Evolutionary conservation across 352 stramenopile genomes (phyloP).

Genomic region (Phytophthora pluvialis): DNA sequence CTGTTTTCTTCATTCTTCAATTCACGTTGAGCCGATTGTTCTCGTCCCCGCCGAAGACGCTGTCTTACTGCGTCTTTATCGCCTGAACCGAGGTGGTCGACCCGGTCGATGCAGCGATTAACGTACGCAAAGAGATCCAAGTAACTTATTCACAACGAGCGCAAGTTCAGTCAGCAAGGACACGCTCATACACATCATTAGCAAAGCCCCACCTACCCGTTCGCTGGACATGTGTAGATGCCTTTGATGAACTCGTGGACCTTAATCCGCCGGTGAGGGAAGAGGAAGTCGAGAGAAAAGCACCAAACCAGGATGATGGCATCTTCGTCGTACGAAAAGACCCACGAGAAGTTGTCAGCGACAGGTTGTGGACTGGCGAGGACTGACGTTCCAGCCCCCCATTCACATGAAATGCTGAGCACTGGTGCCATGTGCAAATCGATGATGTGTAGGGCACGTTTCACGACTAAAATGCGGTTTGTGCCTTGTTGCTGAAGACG

Average conservation of each 20-base stretch:
- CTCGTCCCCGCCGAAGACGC: conserved; percentile 33
- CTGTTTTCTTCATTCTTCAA: conserved; percentile 10
- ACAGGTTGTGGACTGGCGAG: conserved; percentile 11
- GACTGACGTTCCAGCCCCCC: conserved; percentile 21
- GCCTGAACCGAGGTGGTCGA: conserved; percentile 34
- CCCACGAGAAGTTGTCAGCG: conserved; percentile 54
- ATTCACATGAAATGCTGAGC: conserved; percentile 44
- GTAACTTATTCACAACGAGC: conserved; percentile 18
- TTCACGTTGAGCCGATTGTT: conserved; percentile 28
- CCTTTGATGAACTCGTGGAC: conserved; percentile 46
- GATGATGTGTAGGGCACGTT: conserved; percentile 49
- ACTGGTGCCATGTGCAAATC: conserved; percentile 58
- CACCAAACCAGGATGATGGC: conserved; percentile 58
- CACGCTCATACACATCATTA: neutral
- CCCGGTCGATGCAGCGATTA: conserved; percentile 36
- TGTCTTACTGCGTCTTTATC: conserved; percentile 38
- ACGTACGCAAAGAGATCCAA: conserved; percentile 42
- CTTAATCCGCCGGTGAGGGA: conserved; percentile 55
- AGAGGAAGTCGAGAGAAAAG: conserved; percentile 59
- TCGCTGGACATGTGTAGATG: conserved; percentile 32
- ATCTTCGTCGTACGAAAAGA: conserved; percentile 59
- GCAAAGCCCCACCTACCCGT: conserved; percentile 22
- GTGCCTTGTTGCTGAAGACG: conserved; percentile 24
- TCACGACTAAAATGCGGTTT: conserved; percentile 48
- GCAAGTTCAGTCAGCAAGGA: conserved; percentile 5